Percentiles rank a stretch among this genome's conserved stretches.
phyloP scores from a whole-genome alignment of 2,329 filamentous ascomycete species.

The Fusarium napiforme region DNA sequence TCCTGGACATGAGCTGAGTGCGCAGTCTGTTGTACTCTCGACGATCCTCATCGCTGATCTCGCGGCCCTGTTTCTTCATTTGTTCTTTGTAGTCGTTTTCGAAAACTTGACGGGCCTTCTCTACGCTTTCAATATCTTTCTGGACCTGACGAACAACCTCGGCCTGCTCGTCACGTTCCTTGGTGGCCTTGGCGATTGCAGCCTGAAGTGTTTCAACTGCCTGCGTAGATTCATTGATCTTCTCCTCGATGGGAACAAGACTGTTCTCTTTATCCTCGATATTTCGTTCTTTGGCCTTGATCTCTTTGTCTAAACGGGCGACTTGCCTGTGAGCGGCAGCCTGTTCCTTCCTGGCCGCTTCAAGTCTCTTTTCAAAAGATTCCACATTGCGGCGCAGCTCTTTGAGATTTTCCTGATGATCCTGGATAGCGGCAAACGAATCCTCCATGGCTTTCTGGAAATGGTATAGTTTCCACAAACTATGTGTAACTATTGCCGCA shows the following conservation, averaged over 20 bases:
- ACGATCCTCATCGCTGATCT: conserved; percentile 85
- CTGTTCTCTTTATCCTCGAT: conserved; percentile 88
- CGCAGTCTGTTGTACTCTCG: conserved; percentile 89
- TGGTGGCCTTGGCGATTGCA: conserved; percentile 76
- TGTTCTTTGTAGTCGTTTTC: conserved; percentile 88
- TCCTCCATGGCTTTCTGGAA: conserved; percentile 94
- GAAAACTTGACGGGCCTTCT: conserved; percentile 89
- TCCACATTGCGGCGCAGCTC: conserved; percentile 90
- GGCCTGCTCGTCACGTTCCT: conserved; percentile 79
- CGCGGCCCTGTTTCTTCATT: conserved; percentile 86
- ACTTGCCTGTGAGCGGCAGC: conserved; percentile 80
- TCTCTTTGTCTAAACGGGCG: conserved; percentile 82
- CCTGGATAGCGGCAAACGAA: conserved; percentile 88
- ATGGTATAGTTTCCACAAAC: conserved; percentile 96
- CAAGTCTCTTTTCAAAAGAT: conserved; percentile 81
- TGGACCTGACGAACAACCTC: conserved; percentile 77
- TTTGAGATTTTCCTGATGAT: conserved; percentile 93
- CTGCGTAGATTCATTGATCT: conserved; percentile 80
- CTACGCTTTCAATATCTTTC: conserved; percentile 84
- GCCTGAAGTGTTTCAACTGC: conserved; percentile 75
- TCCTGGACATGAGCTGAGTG: conserved; percentile 84
- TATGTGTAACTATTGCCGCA: conserved; percentile 89
- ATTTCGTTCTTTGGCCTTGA: conserved; percentile 85
- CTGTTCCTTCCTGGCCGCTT: conserved; percentile 86
- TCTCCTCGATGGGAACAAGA: conserved; percentile 90